Base-by-base conservation (phyloP, 768 basidiomycete genomes). In the Trametes cingulata region DNA sequence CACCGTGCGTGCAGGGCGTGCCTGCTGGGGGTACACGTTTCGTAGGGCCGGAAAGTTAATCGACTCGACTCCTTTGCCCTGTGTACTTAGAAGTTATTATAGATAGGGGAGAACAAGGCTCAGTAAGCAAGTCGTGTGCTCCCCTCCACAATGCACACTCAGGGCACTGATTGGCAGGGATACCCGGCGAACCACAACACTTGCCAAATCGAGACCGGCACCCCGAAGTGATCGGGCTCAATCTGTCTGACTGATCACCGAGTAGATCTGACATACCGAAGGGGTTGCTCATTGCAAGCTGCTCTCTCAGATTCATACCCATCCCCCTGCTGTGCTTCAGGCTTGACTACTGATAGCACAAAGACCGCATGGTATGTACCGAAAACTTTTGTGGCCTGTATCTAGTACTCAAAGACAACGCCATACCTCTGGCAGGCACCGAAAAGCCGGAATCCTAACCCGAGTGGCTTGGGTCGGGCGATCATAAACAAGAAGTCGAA, bases 401-500 rank as follows among this genome's bases (percentile, higher is more conserved):
- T n/a, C 13, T 37, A 15, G 29, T 15, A 3, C 5, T 25, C 50
- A 39, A 15, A 14, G 14, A 6, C 14, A 13, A 40, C 13, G 4
- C 14, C 14, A 3, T 13, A 45, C 3, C 19, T 22, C 1, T 40
- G 4, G n/a, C 24, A 66, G 66, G 37, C 66, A 54, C 76, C 82
- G 24, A 89, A 81, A 73, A 73, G 78, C 41, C 82, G 78, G 71
- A 82, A 86, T 66, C 79, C 70, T 17, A 91, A 91, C 71, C 79
- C 87, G 0, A 88, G 87, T 63, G 97, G 97, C 14, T 80, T 99
- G 25, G 97, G 97, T 35, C 83, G 93, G 61, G 95, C 97, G 25
- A 93, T 99, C 71, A 97, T 98, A 71, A 98, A 99, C 69, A 86
- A 85, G 65, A 87, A 90, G 75, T 83, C 83, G 17, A 91, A 91